Evolutionary conservation across 140 eudicot genomes (phyloP).

Genomic region (Stevia rebaudiana): DNA sequence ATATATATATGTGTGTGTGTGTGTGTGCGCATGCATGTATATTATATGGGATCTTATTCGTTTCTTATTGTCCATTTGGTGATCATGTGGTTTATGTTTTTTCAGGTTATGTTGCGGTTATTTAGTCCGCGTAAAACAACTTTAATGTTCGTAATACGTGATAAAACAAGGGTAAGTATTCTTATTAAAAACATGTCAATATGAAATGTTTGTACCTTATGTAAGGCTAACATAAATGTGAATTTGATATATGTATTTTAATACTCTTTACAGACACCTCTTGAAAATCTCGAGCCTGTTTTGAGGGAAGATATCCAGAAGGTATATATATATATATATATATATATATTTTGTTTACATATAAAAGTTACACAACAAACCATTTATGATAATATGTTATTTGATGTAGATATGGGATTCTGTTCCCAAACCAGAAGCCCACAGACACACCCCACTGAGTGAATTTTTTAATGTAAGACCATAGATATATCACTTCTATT

Average conservation of each 20-base stretch:
- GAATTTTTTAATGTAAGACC: constrained; percentile 91
- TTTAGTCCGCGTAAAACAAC: constrained; percentile 99
- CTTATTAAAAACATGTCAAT: not conserved
- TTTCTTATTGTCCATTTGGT: not conserved
- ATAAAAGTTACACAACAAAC: not conserved
- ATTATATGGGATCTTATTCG: not conserved
- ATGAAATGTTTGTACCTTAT: not conserved
- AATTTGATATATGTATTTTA: constrained; percentile 13
- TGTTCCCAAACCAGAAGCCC: constrained; percentile 97
- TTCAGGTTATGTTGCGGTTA: constrained; percentile 94
- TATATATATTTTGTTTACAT: not conserved
- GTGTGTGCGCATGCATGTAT: no score
- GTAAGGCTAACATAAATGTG: constrained; percentile 6
- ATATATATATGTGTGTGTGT: not conserved
- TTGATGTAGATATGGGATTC: constrained; percentile 86
- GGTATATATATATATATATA: constrained; percentile 30
- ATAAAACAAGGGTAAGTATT: constrained; percentile 78
- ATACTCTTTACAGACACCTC: constrained; percentile 61
- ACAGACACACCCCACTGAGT: constrained; percentile 79
- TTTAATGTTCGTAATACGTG: constrained; percentile 88
- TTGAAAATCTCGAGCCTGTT: constrained; percentile 93
- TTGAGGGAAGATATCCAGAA: constrained; percentile 92
- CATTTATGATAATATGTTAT: constrained; percentile 9
- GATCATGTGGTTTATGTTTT: constrained; percentile 20
- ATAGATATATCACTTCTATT: not conserved